Evolutionary conservation across 2,329 filamentous ascomycete species (phyloP), one percentile per base, ranked within the genome.

Genomic region (Endoconidiophora laricicola): DNA sequence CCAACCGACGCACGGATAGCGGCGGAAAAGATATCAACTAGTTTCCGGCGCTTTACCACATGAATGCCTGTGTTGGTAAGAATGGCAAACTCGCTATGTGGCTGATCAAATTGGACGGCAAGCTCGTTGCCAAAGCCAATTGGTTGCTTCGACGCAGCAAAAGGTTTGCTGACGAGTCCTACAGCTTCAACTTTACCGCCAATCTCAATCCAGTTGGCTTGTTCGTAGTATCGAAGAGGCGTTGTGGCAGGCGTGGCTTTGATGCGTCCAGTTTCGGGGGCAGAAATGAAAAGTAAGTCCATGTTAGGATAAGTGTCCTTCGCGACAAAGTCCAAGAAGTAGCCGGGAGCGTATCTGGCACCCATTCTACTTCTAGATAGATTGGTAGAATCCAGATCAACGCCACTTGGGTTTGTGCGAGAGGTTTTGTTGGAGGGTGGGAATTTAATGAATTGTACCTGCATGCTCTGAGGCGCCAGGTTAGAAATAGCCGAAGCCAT

Each of bases 391-490:
- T 70, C 67, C 54, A 68, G 58, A 58, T 75, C 69, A 7, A 72
- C 61, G 1, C 64, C 57, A 2, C 63, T 57, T 29, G 73, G 69
- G n/a, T 57, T 57, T 10, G 41, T 45, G 50, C 37, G n/a, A 60
- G 58, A 36, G 18, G 57, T 63, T 54, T 56, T 64, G 52, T 64
- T 67, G 38, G 69, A 63, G 0, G 91, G 91, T 1, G 93, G 91
- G 53, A 94, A 94, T 61, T 91, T 93, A 64, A 98, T 86, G 60
- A 94, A 91, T 57, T 93, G 83, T n/a, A 95, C 79, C 63, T 95
- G 88, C 86, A 98, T 95, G 65, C 86, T 95, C 58, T 85, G 88
- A 0, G 91, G 88, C 0, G 84, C 79, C 52, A 71, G 63, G 52
- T 72, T 80, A 6, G 76, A 72, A 18, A 75, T 71, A 20, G 74